These are phyloP conservation scores for Bruguiera sexangula DNA, from an alignment of 345 rosid genomes.

Conservation along the genomic window DNA sequence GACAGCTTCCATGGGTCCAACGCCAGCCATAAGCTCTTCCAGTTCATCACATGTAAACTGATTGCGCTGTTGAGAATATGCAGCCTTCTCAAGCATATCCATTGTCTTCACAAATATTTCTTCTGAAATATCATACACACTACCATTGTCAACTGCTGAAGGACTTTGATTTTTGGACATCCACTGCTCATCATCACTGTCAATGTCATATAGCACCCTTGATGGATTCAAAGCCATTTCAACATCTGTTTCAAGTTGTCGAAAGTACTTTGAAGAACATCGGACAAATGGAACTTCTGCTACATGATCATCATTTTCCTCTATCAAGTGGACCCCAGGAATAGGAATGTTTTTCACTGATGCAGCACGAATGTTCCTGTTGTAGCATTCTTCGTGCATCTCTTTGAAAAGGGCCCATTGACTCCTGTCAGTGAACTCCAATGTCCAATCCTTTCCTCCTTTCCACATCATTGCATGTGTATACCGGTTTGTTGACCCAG, in stretches of 20 bases:
- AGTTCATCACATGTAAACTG: slow-evolving; percentile 67
- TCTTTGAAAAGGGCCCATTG: slow-evolving; percentile 93
- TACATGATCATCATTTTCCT: slow-evolving; percentile 53
- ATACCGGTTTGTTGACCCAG: slow-evolving; percentile 85
- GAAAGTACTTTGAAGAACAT: slow-evolving; percentile 51
- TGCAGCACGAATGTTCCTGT: slow-evolving; percentile 81
- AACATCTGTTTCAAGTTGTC: slow-evolving; percentile 83
- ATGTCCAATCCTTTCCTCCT: slow-evolving; percentile 93
- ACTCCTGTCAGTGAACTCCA: slow-evolving; percentile 87
- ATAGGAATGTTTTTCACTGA: slow-evolving; percentile 85
- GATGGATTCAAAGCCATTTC: slow-evolving; percentile 89
- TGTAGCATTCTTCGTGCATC: slow-evolving; percentile 97
- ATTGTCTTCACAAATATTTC: slow-evolving; percentile 77
- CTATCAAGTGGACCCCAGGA: slow-evolving; percentile 78
- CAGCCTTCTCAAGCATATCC: slow-evolving; percentile 84
- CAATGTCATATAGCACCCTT: slow-evolving; percentile 85
- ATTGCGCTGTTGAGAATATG: slow-evolving; percentile 63
- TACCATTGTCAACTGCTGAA: slow-evolving; percentile 37
- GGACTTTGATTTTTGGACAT: slow-evolving; percentile 39
- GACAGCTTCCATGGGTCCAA: slow-evolving; percentile 48
- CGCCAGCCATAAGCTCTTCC: slow-evolving; percentile 54
- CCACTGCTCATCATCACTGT: slow-evolving; percentile 90
- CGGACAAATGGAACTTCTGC: slow-evolving; percentile 48
- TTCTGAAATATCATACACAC: slow-evolving; percentile 41
- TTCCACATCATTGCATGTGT: slow-evolving; percentile 99